Evolutionary conservation across 768 basidiomycete genomes (phyloP), one percentile per base, ranked within the genome.

Genomic region (Cytidiella melzeri): DNA sequence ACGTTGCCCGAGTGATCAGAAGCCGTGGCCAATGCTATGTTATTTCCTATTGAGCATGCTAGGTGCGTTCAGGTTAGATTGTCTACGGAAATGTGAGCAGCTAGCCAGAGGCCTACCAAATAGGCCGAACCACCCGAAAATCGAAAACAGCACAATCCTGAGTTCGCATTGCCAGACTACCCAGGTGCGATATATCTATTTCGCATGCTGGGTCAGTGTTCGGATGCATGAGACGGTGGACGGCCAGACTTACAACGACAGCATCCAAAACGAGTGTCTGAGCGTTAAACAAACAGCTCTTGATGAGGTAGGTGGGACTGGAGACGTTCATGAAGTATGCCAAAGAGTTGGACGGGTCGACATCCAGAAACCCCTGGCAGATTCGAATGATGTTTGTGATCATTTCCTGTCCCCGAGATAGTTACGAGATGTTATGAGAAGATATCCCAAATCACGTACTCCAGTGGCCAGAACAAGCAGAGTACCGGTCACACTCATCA

Each of bases 221-320:
- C 5, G 3, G 28, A n/a, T n/a, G n/a, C 26, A 5, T 21, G n/a
- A 13, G 21, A 11, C n/a, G 6, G 20, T 13, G 46, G 41, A 21
- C 6, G 37, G 15, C 6, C 10, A 4, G 4, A 44, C 57, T 36
- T 20, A 58, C 60, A 24, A 61, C 57, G 6, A 61, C 60, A 20
- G 53, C 60, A 23, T 60, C 59, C 3, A 60, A 42, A 25, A 57
- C 47, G 45, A 57, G 53, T 1, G 56, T 57, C 43, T 57, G 56
- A 13, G 38, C 39, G 38, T 57, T 57, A 42, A 54, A 57, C 2
- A 57, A 38, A 25, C 50, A 52, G 41, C 56, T 57, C 45, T 57
- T 57, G 39, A 54, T 46, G 30, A 57, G 48, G 36, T 54, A 57
- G 6, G 53, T 57, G 9, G 45, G 5, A 15, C 36, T 11, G 1